Evolutionary conservation across 1,139 yeast genomes (phyloP), one percentile per base, ranked within the genome.

Genomic region (Lodderomyces jiufengensis): DNA sequence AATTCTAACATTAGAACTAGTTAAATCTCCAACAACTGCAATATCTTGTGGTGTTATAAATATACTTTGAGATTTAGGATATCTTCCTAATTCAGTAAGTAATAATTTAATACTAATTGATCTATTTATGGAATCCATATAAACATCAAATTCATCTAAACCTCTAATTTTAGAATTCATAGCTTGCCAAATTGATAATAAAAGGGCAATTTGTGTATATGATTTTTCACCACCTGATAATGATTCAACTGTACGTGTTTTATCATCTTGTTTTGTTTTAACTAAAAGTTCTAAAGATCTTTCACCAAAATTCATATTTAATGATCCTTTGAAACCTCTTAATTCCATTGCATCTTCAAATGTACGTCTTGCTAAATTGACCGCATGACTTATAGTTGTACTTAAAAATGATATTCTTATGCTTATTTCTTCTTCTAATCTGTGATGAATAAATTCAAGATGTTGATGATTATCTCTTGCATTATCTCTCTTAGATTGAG

Each of bases 161-260:
- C 97, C 97, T 42, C 95, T 74, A 15, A 94, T 74, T 41, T 83
- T 77, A 0, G 95, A 81, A 40, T 84, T 80, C 95, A 92, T 88
- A 18, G 87, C 82, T 44, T 80, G 79, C 99, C 99, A 94, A 31
- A 95, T 84, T 0, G 97, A 84, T 42, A 90, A 69, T 35, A 94
- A 63, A 40, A 94, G 70, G 0, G 97, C 86, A 46, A 92, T 81
- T 55, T 94, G 98, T 0, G 96, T 80, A 55, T 84, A 92, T 1
- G 97, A 87, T 55, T 90, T 90, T 55, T 94, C 98, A 30, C 99
- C 99, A 27, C 99, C 99, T 1, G 97, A 87, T 24, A 92, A 70
- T 0, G 96, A 83, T 44, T 81, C 87, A 10, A 86, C 87, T 27
- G 83, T 79, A 48, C 96, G 69, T 4, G 22, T 21, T 27, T 70